Evolutionary conservation across 306 rosid genomes (phyloP).

Genomic region (Calophaca sinica): DNA sequence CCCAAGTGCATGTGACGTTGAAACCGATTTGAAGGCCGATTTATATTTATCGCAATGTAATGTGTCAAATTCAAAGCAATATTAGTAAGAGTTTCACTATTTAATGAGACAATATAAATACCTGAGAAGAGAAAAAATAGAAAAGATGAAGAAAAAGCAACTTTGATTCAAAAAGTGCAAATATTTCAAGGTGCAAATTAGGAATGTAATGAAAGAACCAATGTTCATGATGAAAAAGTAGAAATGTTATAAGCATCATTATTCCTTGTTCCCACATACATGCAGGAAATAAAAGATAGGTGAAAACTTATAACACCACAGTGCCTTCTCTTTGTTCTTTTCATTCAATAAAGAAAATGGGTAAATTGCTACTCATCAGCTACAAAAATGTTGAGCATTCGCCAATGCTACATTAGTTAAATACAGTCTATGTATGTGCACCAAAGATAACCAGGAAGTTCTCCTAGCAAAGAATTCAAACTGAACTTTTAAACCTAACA

Average conservation of each 20-base stretch:
- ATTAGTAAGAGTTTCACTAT: too few relatives aligned
- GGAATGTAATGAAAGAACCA: not conserved
- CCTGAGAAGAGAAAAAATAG: too few relatives aligned
- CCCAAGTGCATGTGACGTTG: too few relatives aligned
- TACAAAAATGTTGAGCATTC: conserved; percentile 38
- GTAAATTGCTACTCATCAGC: conserved; percentile 32
- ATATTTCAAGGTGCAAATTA: not conserved
- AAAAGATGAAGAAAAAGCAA: too few relatives aligned
- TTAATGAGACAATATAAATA: too few relatives aligned
- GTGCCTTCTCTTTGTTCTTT: not conserved
- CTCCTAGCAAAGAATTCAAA: conserved; percentile 48
- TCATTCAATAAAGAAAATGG: conserved; percentile 26
- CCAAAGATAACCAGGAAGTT: conserved; percentile 29
- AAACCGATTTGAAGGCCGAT: too few relatives aligned
- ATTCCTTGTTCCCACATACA: not conserved
- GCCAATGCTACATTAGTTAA: conserved; percentile 40
- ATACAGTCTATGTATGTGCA: conserved; percentile 34
- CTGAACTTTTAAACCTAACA: conserved; percentile 8
- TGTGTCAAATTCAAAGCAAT: too few relatives aligned
- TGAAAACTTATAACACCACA: not conserved
- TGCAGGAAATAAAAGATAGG: not conserved
- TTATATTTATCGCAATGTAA: too few relatives aligned
- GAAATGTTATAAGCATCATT: not conserved
- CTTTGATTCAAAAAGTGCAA: not conserved
- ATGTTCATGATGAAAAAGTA: conserved; percentile 8